A percentile compares a stretch with the other conserved stretches of the same genome.
phyloP scores from a whole-genome alignment of 1,284 basidiomycete species.

The Cutaneotrichosporon sp. region DNA sequence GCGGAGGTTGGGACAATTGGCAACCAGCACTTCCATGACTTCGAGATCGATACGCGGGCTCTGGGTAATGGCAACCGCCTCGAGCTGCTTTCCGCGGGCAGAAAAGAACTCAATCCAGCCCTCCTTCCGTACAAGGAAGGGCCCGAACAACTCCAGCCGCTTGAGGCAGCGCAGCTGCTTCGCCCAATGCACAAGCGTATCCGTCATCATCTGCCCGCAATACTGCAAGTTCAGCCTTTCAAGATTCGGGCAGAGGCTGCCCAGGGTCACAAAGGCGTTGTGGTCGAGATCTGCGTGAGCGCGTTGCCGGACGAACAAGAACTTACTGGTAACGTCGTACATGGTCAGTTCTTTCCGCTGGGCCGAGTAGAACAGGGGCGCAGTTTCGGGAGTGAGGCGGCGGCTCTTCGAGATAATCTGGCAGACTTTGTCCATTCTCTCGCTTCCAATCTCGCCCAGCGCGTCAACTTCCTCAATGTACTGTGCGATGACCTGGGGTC shows the following conservation, averaged over 20 bases:
- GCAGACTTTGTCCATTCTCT: constrained; percentile 76
- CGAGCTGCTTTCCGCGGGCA: constrained; percentile 58
- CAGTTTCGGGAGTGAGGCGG: constrained; percentile 73
- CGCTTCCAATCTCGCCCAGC: constrained; percentile 73
- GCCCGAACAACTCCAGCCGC: constrained; percentile 75
- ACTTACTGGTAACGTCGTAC: constrained; percentile 86
- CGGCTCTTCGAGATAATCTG: constrained; percentile 82
- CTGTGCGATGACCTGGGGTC: constrained; percentile 65
- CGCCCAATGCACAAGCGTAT: constrained; percentile 62
- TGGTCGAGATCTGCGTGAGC: constrained; percentile 59
- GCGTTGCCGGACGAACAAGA: background rate
- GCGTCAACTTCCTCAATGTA: constrained; percentile 88
- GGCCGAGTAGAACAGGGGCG: constrained; percentile 74
- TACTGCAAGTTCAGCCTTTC: constrained; percentile 70
- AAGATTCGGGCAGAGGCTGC: constrained; percentile 74
- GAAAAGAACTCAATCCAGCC: constrained; percentile 75
- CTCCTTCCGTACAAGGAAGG: constrained; percentile 73
- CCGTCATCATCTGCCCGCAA: constrained; percentile 77
- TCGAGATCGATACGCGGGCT: constrained; percentile 80
- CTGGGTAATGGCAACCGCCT: constrained; percentile 73
- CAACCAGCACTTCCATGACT: constrained; percentile 62
- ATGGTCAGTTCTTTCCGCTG: constrained; percentile 65
- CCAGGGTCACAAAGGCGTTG: constrained; percentile 62
- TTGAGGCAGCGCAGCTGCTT: constrained; percentile 62
- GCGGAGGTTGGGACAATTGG: constrained; percentile 59